Conservation (phyloP, 2,329 filamentous ascomycete genomes). For the Monosporascus sp. region DNA sequence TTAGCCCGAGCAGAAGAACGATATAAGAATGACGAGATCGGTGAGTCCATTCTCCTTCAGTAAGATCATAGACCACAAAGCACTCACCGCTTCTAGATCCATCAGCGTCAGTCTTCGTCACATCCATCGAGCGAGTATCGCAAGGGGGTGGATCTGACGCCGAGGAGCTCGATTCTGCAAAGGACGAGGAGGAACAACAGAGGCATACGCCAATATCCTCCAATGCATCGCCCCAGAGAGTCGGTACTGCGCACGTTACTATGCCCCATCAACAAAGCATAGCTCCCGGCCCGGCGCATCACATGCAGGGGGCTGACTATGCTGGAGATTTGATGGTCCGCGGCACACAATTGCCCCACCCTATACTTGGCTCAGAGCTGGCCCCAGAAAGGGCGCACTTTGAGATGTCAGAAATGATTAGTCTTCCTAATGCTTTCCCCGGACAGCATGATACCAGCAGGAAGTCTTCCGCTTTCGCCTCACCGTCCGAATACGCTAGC, state of each 20-base stretch:
- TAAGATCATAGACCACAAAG: neutral
- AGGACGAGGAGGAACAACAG: conserved; percentile 38
- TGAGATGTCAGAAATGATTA: conserved; percentile 25
- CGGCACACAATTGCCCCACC: conserved; percentile 32
- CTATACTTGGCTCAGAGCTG: conserved; percentile 39
- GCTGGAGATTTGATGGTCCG: conserved; percentile 39
- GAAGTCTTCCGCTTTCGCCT: conserved; percentile 39
- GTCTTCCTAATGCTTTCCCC: conserved; percentile 41
- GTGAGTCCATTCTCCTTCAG: conserved; percentile 31
- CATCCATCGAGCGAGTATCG: conserved; percentile 46
- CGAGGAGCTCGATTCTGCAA: conserved; percentile 36
- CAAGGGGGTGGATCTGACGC: conserved; percentile 44
- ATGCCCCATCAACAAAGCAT: conserved; percentile 29
- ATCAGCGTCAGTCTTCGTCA: conserved; percentile 36
- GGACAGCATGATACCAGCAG: conserved; percentile 40
- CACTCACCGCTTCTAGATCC: conserved; percentile 34
- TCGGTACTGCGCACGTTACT: conserved; percentile 27
- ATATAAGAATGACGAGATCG: conserved; percentile 51
- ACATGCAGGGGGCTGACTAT: conserved; percentile 13
- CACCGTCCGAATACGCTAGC: conserved; percentile 39
- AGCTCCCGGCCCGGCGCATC: conserved; percentile 30
- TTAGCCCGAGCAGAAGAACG: conserved; percentile 53
- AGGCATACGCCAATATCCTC: conserved; percentile 28
- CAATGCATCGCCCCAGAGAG: conserved; percentile 31
- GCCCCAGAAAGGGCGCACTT: conserved; percentile 29